Percentiles rank a stretch among this genome's conserved stretches.
phyloP scores from a whole-genome alignment of 1,139 yeast species.

The Suhomyces bokatorum region DNA sequence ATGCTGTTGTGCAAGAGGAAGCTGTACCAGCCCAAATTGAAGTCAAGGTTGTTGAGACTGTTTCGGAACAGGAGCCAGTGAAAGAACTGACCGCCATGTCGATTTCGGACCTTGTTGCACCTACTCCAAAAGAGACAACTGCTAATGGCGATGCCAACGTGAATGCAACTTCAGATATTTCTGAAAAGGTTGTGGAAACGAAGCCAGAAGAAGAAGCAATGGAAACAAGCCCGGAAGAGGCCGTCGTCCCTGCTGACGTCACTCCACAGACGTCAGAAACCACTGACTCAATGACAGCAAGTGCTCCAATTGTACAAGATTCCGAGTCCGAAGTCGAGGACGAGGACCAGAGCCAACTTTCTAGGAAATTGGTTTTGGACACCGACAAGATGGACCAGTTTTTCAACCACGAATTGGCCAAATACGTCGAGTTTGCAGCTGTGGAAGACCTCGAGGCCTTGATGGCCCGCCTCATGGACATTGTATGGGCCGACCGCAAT shows the following conservation, averaged over 20 bases:
- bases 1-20: neutral
- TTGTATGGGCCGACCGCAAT: slow-evolving; percentile 69
- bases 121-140: neutral
- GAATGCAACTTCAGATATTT: neutral
- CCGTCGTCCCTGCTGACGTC: neutral
- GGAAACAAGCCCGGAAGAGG: neutral
- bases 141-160: neutral
- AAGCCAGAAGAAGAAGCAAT: neutral
- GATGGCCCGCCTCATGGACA: slow-evolving; percentile 71
- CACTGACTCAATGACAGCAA: no score
- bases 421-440: slow-evolving; percentile 49
- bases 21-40: neutral
- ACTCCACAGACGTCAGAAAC: no score
- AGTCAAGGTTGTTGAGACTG: neutral
- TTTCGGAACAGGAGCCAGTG: neutral
- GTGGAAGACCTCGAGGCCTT: slow-evolving; percentile 75
- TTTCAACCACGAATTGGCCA: slow-evolving; percentile 34
- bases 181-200: neutral
- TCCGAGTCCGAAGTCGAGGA: slow-evolving; percentile 27
- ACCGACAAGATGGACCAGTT: slow-evolving; percentile 21
- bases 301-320: slow-evolving; percentile 4
- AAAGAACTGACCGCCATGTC: neutral
- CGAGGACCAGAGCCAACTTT: slow-evolving; percentile 20
- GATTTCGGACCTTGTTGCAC: neutral
- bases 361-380: slow-evolving; percentile 31